A percentile compares a stretch with the other conserved stretches of the same genome.
Evolutionary conservation across 495 filamentous ascomycete species (phyloP).

Genomic region (Oleoguttula mirabilis): DNA sequence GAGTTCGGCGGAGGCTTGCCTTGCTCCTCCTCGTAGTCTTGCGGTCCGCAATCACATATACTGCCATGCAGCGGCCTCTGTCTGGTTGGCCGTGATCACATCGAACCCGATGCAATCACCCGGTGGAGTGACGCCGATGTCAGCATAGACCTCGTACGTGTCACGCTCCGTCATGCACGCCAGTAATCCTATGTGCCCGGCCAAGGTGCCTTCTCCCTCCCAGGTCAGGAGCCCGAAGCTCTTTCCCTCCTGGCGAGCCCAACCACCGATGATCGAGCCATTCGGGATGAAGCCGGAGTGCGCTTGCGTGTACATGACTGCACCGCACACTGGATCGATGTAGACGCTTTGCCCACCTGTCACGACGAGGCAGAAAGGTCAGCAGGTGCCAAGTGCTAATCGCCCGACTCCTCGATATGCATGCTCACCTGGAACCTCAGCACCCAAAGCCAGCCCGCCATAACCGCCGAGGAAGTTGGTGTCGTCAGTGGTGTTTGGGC

Average conservation of each 20-base stretch:
- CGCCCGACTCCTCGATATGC: too few species aligned
- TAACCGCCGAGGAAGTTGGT: conserved; percentile 12
- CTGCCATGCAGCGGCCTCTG: conserved; percentile 16
- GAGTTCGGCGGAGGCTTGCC: too few species aligned
- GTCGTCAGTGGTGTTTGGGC: not conserved
- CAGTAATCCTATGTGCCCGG: conserved; percentile 3
- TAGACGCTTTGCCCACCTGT: conserved; percentile 21
- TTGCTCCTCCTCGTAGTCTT: too few species aligned
- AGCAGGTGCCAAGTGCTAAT: too few species aligned
- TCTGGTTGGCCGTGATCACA: conserved; percentile 10
- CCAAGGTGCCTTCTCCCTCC: too few species aligned
- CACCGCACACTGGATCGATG: conserved; percentile 15
- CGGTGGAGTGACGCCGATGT: conserved; percentile 3
- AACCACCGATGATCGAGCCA: conserved; percentile 10
- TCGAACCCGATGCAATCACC: conserved; percentile 9
- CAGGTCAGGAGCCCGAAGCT: conserved; percentile 3
- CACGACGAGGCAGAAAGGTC: too few species aligned
- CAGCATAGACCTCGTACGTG: conserved; percentile 6
- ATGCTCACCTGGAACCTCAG: too few species aligned
- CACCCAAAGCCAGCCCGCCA: conserved; percentile 11
- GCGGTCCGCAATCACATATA: too few species aligned
- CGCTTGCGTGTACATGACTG: conserved; percentile 18
- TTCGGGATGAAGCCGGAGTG: conserved; percentile 12
- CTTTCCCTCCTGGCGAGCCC: conserved; percentile 3
- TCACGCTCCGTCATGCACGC: conserved; percentile 6